These are phyloP conservation scores for Magnusiomyces fungicola DNA, from an alignment of 1,139 yeast species.

Conservation along the genomic window DNA sequence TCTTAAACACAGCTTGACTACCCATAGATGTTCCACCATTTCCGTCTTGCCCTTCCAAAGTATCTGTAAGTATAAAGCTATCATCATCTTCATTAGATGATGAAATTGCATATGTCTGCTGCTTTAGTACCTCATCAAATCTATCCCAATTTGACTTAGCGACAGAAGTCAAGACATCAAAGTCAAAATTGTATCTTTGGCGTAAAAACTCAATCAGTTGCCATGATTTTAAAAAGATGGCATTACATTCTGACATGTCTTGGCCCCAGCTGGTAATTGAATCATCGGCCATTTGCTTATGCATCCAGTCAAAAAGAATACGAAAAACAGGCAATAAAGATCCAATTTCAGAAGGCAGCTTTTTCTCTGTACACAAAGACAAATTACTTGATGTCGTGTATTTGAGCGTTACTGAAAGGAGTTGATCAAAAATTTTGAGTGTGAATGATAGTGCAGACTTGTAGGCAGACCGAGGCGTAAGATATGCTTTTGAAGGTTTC, in stretches of 20 bases:
- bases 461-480: slow-evolving; percentile 1
- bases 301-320: slow-evolving; percentile 13
- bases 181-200: slow-evolving; percentile 10
- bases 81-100: too few species aligned
- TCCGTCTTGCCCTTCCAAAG: too few species aligned
- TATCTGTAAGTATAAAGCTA: too few species aligned
- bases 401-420: slow-evolving; percentile 7
- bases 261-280: slow-evolving; percentile 9
- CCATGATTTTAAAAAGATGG: slow-evolving; percentile 2
- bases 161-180: slow-evolving; percentile 15
- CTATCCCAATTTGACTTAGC: slow-evolving; percentile 13
- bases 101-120: slow-evolving; percentile 8
- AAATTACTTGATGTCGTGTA: not conserved
- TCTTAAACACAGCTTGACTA: not conserved
- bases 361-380: not conserved
- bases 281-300: slow-evolving; percentile 9
- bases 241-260: slow-evolving; percentile 5
- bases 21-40: too few species aligned
- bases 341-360: not conserved
- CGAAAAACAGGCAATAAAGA: slow-evolving; percentile 10
- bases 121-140: slow-evolving; percentile 11
- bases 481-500: not conserved
- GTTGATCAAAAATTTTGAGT: slow-evolving; percentile 9
- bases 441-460: slow-evolving; percentile 5
- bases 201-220: slow-evolving; percentile 11